Evolutionary conservation across 2,329 filamentous ascomycete genomes (phyloP).

Genomic region (Paraphaeosphaeria sporulosa): DNA sequence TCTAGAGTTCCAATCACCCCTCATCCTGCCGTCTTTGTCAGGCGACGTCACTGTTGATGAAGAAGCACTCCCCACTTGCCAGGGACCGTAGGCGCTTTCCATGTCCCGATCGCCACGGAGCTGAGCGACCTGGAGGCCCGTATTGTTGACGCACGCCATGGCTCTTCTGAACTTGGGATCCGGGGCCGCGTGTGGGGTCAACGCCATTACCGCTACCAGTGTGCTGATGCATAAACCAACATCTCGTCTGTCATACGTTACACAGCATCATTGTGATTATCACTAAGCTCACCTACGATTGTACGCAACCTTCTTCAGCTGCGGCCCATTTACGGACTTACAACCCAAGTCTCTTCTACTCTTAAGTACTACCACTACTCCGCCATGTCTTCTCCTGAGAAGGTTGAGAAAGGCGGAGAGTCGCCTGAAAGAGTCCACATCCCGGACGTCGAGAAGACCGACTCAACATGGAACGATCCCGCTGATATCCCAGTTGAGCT

Average conservation of each 20-base stretch:
- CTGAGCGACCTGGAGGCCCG: not conserved
- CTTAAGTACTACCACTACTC: not conserved
- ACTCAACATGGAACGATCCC: slow-evolving; percentile 18
- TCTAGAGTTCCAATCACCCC: slow-evolving; percentile 3
- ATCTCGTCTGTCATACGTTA: not conserved
- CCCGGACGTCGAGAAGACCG: slow-evolving; percentile 22
- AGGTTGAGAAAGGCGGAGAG: slow-evolving; percentile 1
- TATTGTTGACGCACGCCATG: slow-evolving; percentile 6
- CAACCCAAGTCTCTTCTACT: not conserved
- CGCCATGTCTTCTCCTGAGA: not conserved
- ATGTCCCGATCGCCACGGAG: not conserved
- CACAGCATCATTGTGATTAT: not conserved
- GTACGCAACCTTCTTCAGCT: not conserved
- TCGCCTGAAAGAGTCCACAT: not conserved
- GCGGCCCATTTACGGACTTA: not conserved
- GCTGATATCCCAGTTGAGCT: slow-evolving; percentile 20
- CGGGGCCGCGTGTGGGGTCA: not conserved
- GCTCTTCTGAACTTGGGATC: not conserved
- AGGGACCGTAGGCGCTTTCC: not conserved
- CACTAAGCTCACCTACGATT: not conserved
- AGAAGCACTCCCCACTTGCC: not conserved
- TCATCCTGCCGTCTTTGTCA: slow-evolving; percentile 10
- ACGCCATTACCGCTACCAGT: slow-evolving; percentile 5
- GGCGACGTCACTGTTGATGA: slow-evolving; percentile 1
- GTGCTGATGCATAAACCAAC: not conserved